Conservation (phyloP, 108 stramenopile species). For the Skeletonema menzelii region DNA sequence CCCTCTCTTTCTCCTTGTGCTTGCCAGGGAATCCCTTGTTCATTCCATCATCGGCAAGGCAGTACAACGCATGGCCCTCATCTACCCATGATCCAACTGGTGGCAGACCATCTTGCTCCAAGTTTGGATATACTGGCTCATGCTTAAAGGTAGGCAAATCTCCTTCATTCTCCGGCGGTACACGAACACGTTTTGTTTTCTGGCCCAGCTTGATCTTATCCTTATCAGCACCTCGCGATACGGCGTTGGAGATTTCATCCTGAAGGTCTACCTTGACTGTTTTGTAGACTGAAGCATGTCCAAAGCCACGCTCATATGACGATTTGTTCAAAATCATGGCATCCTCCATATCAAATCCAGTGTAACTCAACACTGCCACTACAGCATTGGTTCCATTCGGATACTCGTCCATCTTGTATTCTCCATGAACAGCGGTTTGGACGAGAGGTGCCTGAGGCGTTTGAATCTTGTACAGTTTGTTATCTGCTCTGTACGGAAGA, state of each 20-base stretch:
- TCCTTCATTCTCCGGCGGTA: slow-evolving; percentile 39
- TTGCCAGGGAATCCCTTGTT: slow-evolving; percentile 67
- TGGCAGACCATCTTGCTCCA: slow-evolving; percentile 95
- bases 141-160: slow-evolving; percentile 38
- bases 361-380: slow-evolving; percentile 98
- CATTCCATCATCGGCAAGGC: slow-evolving; percentile 82
- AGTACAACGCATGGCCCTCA: slow-evolving; percentile 92
- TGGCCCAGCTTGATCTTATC: slow-evolving; percentile 42
- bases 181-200: slow-evolving; percentile 39
- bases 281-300: slow-evolving; percentile 94
- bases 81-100: slow-evolving; percentile 82
- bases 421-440: slow-evolving; percentile 89
- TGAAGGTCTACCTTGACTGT: slow-evolving; percentile 87
- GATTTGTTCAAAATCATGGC: slow-evolving; percentile 98
- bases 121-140: slow-evolving; percentile 56
- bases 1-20: slow-evolving; percentile 92
- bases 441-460: slow-evolving; percentile 97
- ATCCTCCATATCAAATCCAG: slow-evolving; percentile 99
- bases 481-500: slow-evolving; percentile 90
- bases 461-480: slow-evolving; percentile 94
- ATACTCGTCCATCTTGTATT: slow-evolving; percentile 97
- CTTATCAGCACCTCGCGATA: slow-evolving; percentile 58
- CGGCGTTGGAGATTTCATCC: slow-evolving; percentile 69
- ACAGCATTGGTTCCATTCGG: slow-evolving; percentile 98
- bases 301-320: slow-evolving; percentile 93